Evolutionary conservation across 805 yeast species (phyloP), one percentile per base, ranked within the genome.

Genomic region (Zygosaccharomyces kombuchaensis): DNA sequence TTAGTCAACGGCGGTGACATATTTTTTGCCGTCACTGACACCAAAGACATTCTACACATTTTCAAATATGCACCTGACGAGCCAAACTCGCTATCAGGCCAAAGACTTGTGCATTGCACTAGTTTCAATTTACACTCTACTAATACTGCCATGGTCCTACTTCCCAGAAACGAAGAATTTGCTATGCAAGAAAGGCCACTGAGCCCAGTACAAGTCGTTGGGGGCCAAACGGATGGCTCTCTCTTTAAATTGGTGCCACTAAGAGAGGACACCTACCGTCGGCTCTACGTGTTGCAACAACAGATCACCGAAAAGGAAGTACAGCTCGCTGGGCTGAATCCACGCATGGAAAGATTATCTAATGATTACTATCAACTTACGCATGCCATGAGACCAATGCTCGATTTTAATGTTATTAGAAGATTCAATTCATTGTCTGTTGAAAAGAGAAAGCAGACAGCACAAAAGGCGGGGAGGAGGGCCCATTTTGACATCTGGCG

Each of bases 51-150:
- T 7, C 59, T 93, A 19, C 95, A 87, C 60, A 58, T 91, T 8
- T 65, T 88, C 34, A 87, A 86, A 57, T 93, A 87, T 61, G 95
- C 93, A 52, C 98, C 98, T 0, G 96, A 90, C 51, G 96, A 88
- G 58, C 85, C 93, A 0, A 74, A 76, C 17, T 87, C 97, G 1
- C 67, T 81, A 35, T 81, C 87, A 44, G 98, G 98, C 5, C 87
- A 83, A 53, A 71, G 80, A 50, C 71, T 93, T 43, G 66, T 91
- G 12, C 78, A 82, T 44, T 79, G 80, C 52, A 75, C 90, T 0
- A 80, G 85, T 12, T 83, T 90, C 60, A 80, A 81, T 55, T 67
- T 81, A 17, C 88, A 90, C 55, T 74, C 81, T 12, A 59, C 72
- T 4, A 77, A 84, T 2, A 78, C 82, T 0, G 71, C 77, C 49